Base-by-base conservation (phyloP, 495 filamentous ascomycete genomes). In the Neurospora sp. region DNA sequence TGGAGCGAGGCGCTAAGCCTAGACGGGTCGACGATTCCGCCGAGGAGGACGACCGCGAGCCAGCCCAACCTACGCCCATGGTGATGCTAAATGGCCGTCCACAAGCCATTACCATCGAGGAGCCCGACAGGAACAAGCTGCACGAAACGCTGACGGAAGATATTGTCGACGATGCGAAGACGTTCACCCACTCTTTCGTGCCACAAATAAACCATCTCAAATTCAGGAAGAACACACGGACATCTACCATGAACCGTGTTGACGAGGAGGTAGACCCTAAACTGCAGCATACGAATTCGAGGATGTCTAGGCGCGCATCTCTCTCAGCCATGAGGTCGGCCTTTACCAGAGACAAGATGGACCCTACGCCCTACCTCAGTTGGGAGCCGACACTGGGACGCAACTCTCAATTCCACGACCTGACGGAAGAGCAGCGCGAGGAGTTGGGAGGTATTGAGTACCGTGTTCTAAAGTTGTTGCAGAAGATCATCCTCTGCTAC, bases 361-460 rank as follows among this genome's bases (percentile, higher is more conserved):
- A 84, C 18, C 86, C 87, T 42, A 91, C 91, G 31, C 95, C 96
- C 0, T 99, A 99, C 80, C 86, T 99, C 31, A 97, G 93, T 79
- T 98, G 93, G 90, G 89, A 94, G 79, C 93, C 96, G 6, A 99
- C 96, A 0, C 85, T 97, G 44, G 96, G 93, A 20, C 88, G 96
- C 49, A 98, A 98, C 79, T 97, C 95, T 38, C 90, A 91, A 20
- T 99, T 99, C 75, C 86, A 96, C 8, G 93, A 94, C 79, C 82
- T 98, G 70, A 93, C 91, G 0, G 92, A 96, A 79, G 93, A 93
- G 73, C 95, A 98, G 81, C 87, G 94, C 70, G 93, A 98, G 76
- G 95, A 98, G 79, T 85, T 98, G 14, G 95, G 95, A 4, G 95
- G 95, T 14, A 97, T 98, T 66, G 95, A 98, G 82, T 98, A 98